These are phyloP conservation scores for Naganishia friedmannii DNA, from an alignment of 768 basidiomycete species.

Conservation along the genomic window DNA sequence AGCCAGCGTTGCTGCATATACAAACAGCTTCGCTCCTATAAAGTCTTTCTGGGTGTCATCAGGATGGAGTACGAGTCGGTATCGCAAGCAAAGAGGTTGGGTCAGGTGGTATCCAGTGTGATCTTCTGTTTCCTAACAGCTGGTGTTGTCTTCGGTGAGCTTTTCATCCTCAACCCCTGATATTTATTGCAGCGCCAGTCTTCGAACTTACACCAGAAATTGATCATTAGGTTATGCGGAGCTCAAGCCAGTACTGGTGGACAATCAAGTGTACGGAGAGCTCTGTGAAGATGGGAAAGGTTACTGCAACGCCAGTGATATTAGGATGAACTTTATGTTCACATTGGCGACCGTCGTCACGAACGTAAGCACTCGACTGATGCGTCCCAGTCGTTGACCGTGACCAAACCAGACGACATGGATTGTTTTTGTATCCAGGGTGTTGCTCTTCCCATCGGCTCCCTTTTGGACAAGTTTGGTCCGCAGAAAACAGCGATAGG, in stretches of 20 bases:
- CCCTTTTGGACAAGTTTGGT: conserved; percentile 46
- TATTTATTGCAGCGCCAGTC: no score
- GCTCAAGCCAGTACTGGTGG: conserved; percentile 51
- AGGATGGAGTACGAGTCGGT: conserved; percentile 35
- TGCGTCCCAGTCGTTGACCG: no score
- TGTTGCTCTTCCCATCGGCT: conserved; percentile 47
- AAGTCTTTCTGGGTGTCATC: no score
- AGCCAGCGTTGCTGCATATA: not conserved
- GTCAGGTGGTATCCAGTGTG: conserved; percentile 32
- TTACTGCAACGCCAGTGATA: conserved; percentile 40
- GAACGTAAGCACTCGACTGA: conserved; percentile 40
- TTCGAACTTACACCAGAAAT: not conserved
- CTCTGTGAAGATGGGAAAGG: conserved; percentile 40
- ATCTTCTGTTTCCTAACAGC: conserved; percentile 42
- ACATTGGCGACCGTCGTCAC: conserved; percentile 50
- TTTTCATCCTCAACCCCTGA: not conserved
- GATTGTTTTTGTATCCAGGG: conserved; percentile 30
- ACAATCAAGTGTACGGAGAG: conserved; percentile 45
- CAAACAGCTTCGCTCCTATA: not conserved
- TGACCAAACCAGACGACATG: no score
- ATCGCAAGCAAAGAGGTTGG: conserved; percentile 26
- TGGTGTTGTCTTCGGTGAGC: conserved; percentile 51
- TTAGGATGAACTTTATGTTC: conserved; percentile 51
- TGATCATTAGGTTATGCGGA: conserved; percentile 42
- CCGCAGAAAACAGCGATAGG: conserved; percentile 48